A percentile compares a stretch with the other conserved stretches of the same genome.
These are phyloP conservation scores for Scedosporium dehoogii DNA, from an alignment of 2,329 filamentous ascomycete genomes.

Conservation along the genomic window DNA sequence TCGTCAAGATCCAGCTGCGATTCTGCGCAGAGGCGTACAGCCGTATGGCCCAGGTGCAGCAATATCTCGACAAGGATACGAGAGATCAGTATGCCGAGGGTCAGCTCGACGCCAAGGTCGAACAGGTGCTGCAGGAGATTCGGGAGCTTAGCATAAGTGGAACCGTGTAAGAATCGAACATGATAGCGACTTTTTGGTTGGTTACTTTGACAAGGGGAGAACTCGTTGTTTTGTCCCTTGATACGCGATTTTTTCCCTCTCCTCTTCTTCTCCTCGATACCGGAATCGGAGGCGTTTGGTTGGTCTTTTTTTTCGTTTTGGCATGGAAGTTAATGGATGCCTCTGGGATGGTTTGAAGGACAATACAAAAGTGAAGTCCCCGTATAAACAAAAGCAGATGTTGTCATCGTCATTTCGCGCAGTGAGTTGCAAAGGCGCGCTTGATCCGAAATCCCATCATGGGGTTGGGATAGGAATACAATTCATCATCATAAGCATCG, in stretches of 20 bases:
- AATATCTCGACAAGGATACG: slow-evolving; percentile 92
- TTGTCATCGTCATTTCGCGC: background rate
- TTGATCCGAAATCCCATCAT: background rate
- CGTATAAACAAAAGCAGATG: slow-evolving; percentile 1
- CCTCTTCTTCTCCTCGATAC: background rate
- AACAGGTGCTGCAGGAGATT: slow-evolving; percentile 95
- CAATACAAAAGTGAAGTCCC: background rate
- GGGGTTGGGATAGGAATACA: background rate
- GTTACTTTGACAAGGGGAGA: no score
- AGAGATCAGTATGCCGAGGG: slow-evolving; percentile 93
- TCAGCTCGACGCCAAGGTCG: slow-evolving; percentile 81
- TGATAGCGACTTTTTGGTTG: background rate
- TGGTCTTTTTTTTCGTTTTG: slow-evolving; percentile 1
- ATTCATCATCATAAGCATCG: background rate
- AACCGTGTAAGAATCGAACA: slow-evolving; percentile 37
- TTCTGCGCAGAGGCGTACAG: slow-evolving; percentile 98
- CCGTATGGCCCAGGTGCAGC: slow-evolving; percentile 97
- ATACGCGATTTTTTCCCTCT: background rate
- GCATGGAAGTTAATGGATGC: background rate
- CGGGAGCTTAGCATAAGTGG: slow-evolving; percentile 87
- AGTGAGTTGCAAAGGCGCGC: background rate
- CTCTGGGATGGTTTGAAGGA: background rate
- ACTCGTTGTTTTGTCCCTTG: no score
- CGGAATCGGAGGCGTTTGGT: background rate
- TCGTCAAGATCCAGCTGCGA: slow-evolving; percentile 95